Conservation (phyloP, 202 grass and related monocot genomes). For the Zizania palustris region DNA sequence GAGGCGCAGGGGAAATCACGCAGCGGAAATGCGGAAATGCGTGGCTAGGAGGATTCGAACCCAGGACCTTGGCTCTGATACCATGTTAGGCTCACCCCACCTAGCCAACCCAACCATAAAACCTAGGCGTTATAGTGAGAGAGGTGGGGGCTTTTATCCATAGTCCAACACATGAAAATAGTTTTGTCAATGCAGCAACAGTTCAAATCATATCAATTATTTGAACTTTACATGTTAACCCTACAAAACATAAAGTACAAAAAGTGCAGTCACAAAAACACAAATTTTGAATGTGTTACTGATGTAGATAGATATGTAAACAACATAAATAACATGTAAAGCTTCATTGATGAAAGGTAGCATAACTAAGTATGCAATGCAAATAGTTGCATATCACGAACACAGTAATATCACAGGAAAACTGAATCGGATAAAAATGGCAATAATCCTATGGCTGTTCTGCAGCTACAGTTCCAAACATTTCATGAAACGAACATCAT, state of each 20-base stretch:
- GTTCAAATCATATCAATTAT: neutral
- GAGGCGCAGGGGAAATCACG: too few relatives aligned
- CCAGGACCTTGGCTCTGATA: too few relatives aligned
- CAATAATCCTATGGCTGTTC: constrained; percentile 9
- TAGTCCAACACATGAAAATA: too few relatives aligned
- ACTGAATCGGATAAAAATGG: constrained; percentile 18
- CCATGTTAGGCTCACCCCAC: too few relatives aligned
- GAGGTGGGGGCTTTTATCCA: too few relatives aligned
- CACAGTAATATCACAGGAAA: constrained; percentile 6
- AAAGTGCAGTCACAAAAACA: neutral
- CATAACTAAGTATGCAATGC: neutral
- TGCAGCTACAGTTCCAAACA: neutral
- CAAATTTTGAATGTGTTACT: neutral
- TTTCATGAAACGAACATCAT: neutral
- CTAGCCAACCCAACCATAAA: too few relatives aligned
- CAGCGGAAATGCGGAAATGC: too few relatives aligned
- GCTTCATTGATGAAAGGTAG: neutral
- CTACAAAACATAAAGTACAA: neutral
- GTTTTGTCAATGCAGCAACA: too few relatives aligned
- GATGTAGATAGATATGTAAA: constrained; percentile 11
- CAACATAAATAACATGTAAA: neutral
- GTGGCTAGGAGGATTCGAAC: too few relatives aligned
- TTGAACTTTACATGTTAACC: neutral
- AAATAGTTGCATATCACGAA: neutral
- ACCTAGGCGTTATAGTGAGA: too few relatives aligned